Base-by-base conservation (phyloP, 306 rosid species). In the Malus asiatica region DNA sequence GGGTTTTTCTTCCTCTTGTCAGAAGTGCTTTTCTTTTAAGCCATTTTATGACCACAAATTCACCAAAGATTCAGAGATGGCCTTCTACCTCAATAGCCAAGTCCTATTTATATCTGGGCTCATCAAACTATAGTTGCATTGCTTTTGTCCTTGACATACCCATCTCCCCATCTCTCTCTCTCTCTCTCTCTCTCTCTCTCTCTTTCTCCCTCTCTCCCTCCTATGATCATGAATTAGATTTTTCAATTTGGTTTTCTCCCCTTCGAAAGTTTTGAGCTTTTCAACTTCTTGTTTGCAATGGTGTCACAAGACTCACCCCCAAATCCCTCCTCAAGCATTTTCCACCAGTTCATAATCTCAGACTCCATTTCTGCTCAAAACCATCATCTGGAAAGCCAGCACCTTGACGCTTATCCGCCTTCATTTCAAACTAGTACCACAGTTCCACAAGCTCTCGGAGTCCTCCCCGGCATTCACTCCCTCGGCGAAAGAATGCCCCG, bases 351-450 rank as follows among this genome's bases (percentile, higher is more conserved):
- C 83, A 81, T 82, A 10, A 75, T 87, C 86, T 91, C 92, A 55
- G 86, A 84, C 78, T 81, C 91, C 68, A 80, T 91, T 19, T 77
- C 86, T 30, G 76, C 78, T 33, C 92, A 86, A 77, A 80, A 53
- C 87, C 93, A 87, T 42, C 93, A 87, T 42, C 86, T 87, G 66
- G 82, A 80, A 63, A 84, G 82, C 87, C 91, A 87, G 66, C 88
- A 84, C n/a, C 80, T 85, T 70, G 81, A 82, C 76, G 89, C 89
- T 73, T 87, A 87, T 78, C 87, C 78, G 18, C 81, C 89, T 74
- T 69, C 78, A n/a, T 73, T 80, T 45, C 80, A 83, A 73, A 80
- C 75, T 44, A 74, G 59, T 29, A 78, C 73, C 65, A 68, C 77
- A 40, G 78, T 70, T 51, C 83, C 84, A 70, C 79, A 80, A 63